Evolutionary conservation across 2,329 filamentous ascomycete genomes (phyloP).

Genomic region (Myriosclerotinia duriaeana): DNA sequence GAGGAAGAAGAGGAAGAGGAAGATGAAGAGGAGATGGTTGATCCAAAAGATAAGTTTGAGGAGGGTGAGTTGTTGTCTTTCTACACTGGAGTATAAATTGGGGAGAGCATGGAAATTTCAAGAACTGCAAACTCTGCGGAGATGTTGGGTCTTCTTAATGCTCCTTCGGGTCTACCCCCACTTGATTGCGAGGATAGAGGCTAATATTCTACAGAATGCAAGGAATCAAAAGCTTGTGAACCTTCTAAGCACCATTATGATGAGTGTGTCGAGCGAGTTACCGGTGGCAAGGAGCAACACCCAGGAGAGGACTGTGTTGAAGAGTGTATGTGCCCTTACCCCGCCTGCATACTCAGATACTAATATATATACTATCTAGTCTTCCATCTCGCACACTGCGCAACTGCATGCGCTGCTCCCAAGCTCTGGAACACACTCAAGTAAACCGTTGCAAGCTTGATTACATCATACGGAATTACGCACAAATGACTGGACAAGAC

Average conservation of each 20-base stretch:
- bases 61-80: constrained; percentile 69
- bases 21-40: constrained; percentile 74
- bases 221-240: constrained; percentile 79
- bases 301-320: constrained; percentile 95
- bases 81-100: not conserved
- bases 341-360: not conserved
- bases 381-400: constrained; percentile 98
- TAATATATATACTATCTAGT: constrained; percentile 53
- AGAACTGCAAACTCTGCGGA: not conserved
- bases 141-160: not conserved
- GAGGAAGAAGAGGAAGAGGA: constrained; percentile 57
- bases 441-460: constrained; percentile 53
- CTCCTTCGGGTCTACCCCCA: not conserved
- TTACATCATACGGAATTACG: constrained; percentile 24
- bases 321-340: constrained; percentile 75
- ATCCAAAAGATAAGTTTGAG: constrained; percentile 84
- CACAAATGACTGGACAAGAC: constrained; percentile 17
- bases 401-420: constrained; percentile 85
- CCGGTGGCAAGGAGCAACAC: constrained; percentile 59
- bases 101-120: not conserved
- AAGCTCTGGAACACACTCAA: constrained; percentile 93
- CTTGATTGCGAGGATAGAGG: constrained; percentile 12
- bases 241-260: constrained; percentile 97
- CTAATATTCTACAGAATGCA: constrained; percentile 67
- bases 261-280: constrained; percentile 95